Percentiles rank a stretch among this genome's conserved stretches.
Conservation (phyloP, 2,329 filamentous ascomycete genomes). For the Chrysoporthe austroafricana region DNA sequence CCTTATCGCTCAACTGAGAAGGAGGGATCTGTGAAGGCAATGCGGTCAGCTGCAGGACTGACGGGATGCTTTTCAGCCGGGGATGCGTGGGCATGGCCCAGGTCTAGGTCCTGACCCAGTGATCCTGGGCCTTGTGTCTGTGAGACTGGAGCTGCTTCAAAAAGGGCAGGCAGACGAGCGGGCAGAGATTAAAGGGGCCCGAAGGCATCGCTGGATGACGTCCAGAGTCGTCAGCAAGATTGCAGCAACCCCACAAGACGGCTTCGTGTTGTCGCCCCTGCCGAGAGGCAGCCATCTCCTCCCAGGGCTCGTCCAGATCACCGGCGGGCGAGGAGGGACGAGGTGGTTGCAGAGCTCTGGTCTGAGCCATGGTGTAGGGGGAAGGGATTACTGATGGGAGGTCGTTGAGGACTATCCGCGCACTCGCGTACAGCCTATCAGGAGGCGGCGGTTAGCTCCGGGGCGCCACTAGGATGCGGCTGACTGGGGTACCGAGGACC, state of each 20-base stretch:
- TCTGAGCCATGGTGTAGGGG: neutral
- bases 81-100: conserved; percentile 1
- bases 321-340: neutral
- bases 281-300: neutral
- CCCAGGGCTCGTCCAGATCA: neutral
- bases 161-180: neutral
- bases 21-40: neutral
- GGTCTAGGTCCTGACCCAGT: neutral
- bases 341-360: neutral
- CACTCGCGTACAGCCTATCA: conserved; percentile 6
- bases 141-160: conserved; percentile 5
- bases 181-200: conserved; percentile 5
- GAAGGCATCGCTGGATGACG: neutral
- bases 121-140: neutral
- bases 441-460: conserved; percentile 8
- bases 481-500: neutral
- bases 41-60: conserved; percentile 6
- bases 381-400: neutral
- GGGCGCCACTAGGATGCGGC: neutral
- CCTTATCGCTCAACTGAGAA: neutral
- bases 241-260: conserved; percentile 4
- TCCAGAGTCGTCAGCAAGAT: neutral
- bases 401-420: neutral
- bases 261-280: neutral
- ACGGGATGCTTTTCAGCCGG: conserved; percentile 2